phyloP scores from a whole-genome alignment of 1,284 basidiomycete genomes.

The Cryptococcus maquisensis region DNA sequence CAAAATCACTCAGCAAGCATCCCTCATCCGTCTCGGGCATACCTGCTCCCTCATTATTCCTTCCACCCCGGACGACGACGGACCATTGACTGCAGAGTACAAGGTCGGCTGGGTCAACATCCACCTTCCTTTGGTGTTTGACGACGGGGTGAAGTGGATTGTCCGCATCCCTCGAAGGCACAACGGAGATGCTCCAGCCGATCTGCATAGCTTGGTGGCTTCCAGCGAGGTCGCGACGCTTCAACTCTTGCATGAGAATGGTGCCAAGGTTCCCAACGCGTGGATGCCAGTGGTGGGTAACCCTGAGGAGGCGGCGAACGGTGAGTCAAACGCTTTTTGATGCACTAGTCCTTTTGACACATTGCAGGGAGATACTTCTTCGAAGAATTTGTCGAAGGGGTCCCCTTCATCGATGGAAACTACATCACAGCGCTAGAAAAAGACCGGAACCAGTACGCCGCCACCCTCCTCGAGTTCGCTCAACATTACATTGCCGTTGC shows the following conservation, averaged over 20 bases:
- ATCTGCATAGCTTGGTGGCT: not conserved
- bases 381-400: constrained; percentile 4
- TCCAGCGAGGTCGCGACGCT: constrained; percentile 9
- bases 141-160: constrained; percentile 11
- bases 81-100: not conserved
- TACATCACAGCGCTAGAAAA: not conserved
- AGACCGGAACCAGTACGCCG: not conserved
- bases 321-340: not conserved
- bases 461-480: not conserved
- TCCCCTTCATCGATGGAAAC: not conserved
- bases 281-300: not conserved
- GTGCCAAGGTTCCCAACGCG: constrained; percentile 5
- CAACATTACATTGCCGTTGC: constrained; percentile 4
- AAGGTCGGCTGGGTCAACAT: not conserved
- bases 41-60: not conserved
- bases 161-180: not conserved
- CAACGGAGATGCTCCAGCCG: not conserved
- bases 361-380: constrained; percentile 2
- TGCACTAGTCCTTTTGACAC: not conserved
- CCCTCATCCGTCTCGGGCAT: not conserved
- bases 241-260: not conserved
- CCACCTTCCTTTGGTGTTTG: constrained; percentile 4
- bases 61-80: no score
- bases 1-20: not conserved
- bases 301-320: not conserved